Evolutionary conservation across 2,329 filamentous ascomycete species (phyloP).

Genomic region (Colletotrichum sp.): DNA sequence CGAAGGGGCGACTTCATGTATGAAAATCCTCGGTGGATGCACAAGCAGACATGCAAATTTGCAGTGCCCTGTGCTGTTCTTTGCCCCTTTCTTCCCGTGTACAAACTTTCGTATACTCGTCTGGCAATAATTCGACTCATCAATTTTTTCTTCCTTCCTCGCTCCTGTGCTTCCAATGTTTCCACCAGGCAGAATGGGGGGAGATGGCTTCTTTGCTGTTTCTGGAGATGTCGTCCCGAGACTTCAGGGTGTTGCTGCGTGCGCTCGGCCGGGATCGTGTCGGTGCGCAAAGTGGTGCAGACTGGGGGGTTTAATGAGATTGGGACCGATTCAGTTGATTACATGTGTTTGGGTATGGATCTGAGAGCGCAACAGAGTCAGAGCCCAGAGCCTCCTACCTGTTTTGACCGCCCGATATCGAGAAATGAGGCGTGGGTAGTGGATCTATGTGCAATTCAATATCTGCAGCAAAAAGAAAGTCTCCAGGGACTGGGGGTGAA

Average conservation of each 20-base stretch:
- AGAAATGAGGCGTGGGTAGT: conserved; percentile 2
- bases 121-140: background rate
- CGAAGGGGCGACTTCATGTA: background rate
- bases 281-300: background rate
- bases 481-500: background rate
- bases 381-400: background rate
- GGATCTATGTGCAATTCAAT: background rate
- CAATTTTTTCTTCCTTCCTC: background rate
- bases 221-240: conserved; percentile 8
- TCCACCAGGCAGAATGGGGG: background rate
- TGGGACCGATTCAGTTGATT: background rate
- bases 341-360: background rate
- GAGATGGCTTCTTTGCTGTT: background rate
- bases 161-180: background rate
- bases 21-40: background rate
- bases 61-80: background rate
- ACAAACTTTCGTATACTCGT: background rate
- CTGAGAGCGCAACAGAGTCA: background rate
- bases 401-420: background rate
- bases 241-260: background rate
- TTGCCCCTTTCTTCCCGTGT: background rate
- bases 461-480: background rate
- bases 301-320: conserved; percentile 12
- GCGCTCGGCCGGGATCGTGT: conserved; percentile 3
- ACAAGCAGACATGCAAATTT: background rate